Evolutionary conservation across 2,329 filamentous ascomycete species (phyloP), one percentile per base, ranked within the genome.

Genomic region (Aspergillus tubingensis): DNA sequence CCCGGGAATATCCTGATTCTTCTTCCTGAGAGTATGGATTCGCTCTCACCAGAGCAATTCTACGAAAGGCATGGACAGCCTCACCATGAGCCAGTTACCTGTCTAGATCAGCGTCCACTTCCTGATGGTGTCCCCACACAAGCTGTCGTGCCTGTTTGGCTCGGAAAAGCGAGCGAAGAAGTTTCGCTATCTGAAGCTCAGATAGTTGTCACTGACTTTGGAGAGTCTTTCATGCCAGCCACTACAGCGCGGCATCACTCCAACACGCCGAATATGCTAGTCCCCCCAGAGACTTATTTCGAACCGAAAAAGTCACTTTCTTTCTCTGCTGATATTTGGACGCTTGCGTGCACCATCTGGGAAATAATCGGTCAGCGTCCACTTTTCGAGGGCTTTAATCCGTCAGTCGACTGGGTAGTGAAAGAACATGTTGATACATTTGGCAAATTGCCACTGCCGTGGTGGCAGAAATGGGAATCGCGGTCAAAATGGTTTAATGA

Each of bases 151-250:
- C 68, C 67, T 1, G 50, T 64, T 15, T 71, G 68, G 69, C 66
- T 71, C 10, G 70, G 70, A 15, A 60, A 65, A 54, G 48, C 27
- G 38, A 68, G 68, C 55, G 62, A 71, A 54, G 58, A 57, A 10
- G 47, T 72, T 50, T 47, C 61, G 4, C 54, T 66, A 11, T 57
- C 62, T 11, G 65, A 71, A 58, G 64, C 67, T 43, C 15, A 48
- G 15, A 66, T 70, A 25, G 30, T 67, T 54, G 50, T 70, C 51
- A 56, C 64, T 61, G 67, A 71, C 59, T 71, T 70, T 65, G 67
- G 67, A 50, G 67, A 71, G 61, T 62, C 65, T 13, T 71, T 67
- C 60, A 15, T 56, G 39, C 68, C 67, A 30, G 27, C 44, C 39
- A 44, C 8, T 10, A 63, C 83, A 32, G 30, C 30, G 30, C 30